Percentiles rank a stretch among this genome's conserved stretches.
These are phyloP conservation scores for Dinochytrium kinnereticum DNA, from an alignment of 371 early-diverging fungal genomes.

Conservation along the genomic window DNA sequence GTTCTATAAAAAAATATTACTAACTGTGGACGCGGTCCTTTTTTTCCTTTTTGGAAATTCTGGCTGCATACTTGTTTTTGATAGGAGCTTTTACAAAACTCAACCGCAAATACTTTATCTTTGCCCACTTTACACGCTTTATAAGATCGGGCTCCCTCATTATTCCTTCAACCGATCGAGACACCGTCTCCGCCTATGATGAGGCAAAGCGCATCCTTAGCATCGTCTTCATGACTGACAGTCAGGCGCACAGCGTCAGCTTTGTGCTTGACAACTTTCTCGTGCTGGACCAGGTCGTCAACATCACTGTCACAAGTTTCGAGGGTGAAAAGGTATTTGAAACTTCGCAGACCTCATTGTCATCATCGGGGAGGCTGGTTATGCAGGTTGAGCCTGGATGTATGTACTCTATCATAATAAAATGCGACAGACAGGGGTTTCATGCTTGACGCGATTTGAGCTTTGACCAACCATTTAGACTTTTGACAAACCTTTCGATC, in stretches of 20 bases:
- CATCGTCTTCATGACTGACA: constrained; percentile 4
- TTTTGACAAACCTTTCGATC: background rate
- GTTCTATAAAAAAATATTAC: background rate
- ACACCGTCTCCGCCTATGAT: constrained; percentile 21
- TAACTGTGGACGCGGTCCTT: background rate
- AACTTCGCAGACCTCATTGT: background rate
- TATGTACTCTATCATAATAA: background rate
- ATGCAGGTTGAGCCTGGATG: background rate
- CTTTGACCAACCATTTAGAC: too few relatives aligned
- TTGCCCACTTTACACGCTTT: constrained; percentile 39
- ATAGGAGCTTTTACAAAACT: constrained; percentile 2
- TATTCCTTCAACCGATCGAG: constrained; percentile 2
- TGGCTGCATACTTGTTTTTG: background rate
- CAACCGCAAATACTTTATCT: constrained; percentile 23
- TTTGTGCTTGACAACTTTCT: background rate
- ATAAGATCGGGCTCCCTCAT: constrained; percentile 28
- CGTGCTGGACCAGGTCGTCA: background rate
- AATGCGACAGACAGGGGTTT: background rate
- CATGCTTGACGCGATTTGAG: too few relatives aligned
- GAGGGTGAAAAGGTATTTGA: background rate
- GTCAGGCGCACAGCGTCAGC: background rate
- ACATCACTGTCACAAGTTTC: background rate
- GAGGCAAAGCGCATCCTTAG: background rate
- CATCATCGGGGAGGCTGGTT: background rate
- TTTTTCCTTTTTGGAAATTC: background rate